Conservation (phyloP, 1,284 basidiomycete genomes). For the Ustilago lituana region DNA sequence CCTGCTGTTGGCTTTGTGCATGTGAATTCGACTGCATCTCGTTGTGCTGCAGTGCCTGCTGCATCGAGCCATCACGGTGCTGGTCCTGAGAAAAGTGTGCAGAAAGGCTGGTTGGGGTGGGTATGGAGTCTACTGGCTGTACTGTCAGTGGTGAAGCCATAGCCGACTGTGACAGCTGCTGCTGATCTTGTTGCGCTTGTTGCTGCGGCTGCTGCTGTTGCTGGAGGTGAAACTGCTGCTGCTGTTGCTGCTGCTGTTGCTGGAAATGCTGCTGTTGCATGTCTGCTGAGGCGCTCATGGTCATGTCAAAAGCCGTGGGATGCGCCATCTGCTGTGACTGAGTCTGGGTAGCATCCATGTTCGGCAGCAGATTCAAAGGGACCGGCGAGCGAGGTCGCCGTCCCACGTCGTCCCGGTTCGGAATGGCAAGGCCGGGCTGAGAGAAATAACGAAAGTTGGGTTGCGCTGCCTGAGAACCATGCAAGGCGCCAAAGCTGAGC, state of each 20-base stretch:
- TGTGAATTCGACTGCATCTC: conserved; percentile 14
- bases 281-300: conserved; percentile 12
- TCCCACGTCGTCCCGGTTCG: conserved; percentile 17
- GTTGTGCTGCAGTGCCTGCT: conserved; percentile 10
- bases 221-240: conserved; percentile 24
- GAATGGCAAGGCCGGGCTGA: conserved; percentile 2
- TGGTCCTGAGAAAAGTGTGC: conserved; percentile 7
- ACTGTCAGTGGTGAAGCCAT: conserved; percentile 24
- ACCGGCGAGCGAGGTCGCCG: conserved; percentile 41
- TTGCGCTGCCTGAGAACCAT: conserved; percentile 8
- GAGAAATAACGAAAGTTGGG: conserved; percentile 20
- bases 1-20: conserved; percentile 12
- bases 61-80: neutral
- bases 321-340: conserved; percentile 28
- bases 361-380: conserved; percentile 12
- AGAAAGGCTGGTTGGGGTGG: conserved; percentile 1
- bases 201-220: conserved; percentile 8
- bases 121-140: conserved; percentile 2
- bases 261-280: conserved; percentile 33
- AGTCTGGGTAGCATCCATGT: conserved; percentile 24
- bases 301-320: conserved; percentile 14
- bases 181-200: conserved; percentile 7
- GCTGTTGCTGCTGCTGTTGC: conserved; percentile 22
- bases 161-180: conserved; percentile 22
- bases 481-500: conserved; percentile 32